Evolutionary conservation across 768 basidiomycete species (phyloP).

Genomic region (Leucogyrophana mollusca): DNA sequence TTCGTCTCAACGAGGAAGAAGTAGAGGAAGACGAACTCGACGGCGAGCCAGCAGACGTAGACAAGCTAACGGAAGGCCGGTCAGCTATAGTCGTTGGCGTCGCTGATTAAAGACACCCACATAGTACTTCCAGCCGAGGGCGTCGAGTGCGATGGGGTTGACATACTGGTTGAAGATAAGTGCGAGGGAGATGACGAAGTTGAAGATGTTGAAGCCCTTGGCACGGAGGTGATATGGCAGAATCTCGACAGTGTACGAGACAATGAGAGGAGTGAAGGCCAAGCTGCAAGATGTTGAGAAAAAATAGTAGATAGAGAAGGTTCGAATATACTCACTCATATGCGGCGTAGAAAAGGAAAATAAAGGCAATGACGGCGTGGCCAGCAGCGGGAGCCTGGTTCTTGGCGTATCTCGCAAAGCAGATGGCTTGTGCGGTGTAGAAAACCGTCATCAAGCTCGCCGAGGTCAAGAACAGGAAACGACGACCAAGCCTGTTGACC

Average conservation of each 20-base stretch:
- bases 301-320: background rate
- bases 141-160: conserved; percentile 73
- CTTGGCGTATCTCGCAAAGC: conserved; percentile 55
- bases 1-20: conserved; percentile 73
- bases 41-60: conserved; percentile 68
- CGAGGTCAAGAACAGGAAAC: conserved; percentile 67
- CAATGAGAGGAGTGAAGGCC: conserved; percentile 84
- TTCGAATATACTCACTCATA: conserved; percentile 57
- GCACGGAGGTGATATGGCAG: conserved; percentile 80
- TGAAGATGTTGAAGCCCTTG: conserved; percentile 83
- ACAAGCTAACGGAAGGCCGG: conserved; percentile 51
- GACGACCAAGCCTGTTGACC: conserved; percentile 67
- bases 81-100: background rate
- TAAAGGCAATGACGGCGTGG: conserved; percentile 77
- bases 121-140: conserved; percentile 76
- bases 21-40: conserved; percentile 65
- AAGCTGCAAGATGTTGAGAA: conserved; percentile 36
- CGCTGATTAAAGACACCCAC: conserved; percentile 27
- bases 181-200: conserved; percentile 71
- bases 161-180: conserved; percentile 90
- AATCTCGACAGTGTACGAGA: conserved; percentile 88
- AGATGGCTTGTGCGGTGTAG: conserved; percentile 68
- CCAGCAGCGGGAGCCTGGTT: conserved; percentile 43
- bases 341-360: conserved; percentile 78
- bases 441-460: conserved; percentile 59